phyloP scores from a whole-genome alignment of 371 early-diverging fungal species.

The Apophysomyces ossiformis region DNA sequence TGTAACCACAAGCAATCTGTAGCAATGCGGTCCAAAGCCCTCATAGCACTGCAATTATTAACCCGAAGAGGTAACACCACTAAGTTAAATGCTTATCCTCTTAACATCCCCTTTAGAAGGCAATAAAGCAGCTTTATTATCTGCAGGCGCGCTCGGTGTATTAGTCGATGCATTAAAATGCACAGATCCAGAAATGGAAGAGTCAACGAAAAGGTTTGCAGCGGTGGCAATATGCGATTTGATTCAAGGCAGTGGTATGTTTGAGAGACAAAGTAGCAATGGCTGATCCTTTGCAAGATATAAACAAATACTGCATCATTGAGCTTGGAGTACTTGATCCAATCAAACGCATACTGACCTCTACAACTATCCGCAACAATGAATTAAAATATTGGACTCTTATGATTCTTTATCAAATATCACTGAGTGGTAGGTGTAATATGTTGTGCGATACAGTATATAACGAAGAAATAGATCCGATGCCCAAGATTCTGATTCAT shows the following conservation, averaged over 20 bases:
- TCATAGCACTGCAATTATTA: slow-evolving; percentile 73
- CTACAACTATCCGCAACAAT: slow-evolving; percentile 62
- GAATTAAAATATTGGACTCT: slow-evolving; percentile 84
- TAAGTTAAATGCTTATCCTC: background rate
- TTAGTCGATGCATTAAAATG: slow-evolving; percentile 65
- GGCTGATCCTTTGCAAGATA: slow-evolving; percentile 36
- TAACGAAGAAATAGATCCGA: slow-evolving; percentile 46
- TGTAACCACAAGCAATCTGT: slow-evolving; percentile 53
- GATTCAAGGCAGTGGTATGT: slow-evolving; percentile 65
- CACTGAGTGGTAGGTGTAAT: slow-evolving; percentile 57
- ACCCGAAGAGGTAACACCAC: slow-evolving; percentile 61
- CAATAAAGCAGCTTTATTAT: slow-evolving; percentile 60
- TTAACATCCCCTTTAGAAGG: slow-evolving; percentile 47
- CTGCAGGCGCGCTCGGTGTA: slow-evolving; percentile 64
- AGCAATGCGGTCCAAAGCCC: slow-evolving; percentile 59
- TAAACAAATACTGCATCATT: slow-evolving; percentile 57
- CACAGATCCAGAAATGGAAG: slow-evolving; percentile 55
- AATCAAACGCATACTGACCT: slow-evolving; percentile 61
- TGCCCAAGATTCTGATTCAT: slow-evolving; percentile 63
- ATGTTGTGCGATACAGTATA: background rate
- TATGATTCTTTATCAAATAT: slow-evolving; percentile 77
- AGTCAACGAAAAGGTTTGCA: slow-evolving; percentile 68
- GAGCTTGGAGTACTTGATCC: slow-evolving; percentile 67
- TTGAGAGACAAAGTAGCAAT: background rate
- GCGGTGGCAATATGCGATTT: slow-evolving; percentile 75